These are phyloP conservation scores for Berkeleyomyces rouxiae DNA, from an alignment of 2,329 filamentous ascomycete species.

Conservation along the genomic window DNA sequence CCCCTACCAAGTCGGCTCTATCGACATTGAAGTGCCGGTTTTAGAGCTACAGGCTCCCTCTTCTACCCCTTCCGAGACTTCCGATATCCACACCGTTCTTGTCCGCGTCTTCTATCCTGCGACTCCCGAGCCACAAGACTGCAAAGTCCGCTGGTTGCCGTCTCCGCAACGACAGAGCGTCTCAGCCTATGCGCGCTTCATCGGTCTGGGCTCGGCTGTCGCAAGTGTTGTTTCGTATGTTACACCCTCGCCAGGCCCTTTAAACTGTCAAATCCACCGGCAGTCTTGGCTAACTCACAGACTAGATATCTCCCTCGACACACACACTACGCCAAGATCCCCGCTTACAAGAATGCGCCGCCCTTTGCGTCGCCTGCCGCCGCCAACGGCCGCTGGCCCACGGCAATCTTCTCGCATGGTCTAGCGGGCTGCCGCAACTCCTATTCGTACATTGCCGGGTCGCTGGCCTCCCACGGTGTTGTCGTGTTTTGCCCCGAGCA, in stretches of 20 bases:
- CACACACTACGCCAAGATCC: conserved; percentile 56
- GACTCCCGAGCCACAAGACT: conserved; percentile 34
- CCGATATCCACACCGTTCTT: conserved; percentile 52
- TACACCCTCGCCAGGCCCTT: neutral
- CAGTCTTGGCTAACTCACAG: neutral
- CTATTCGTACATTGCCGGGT: conserved; percentile 69
- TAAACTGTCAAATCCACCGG: too few species aligned
- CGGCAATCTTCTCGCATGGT: conserved; percentile 75
- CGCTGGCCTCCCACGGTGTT: conserved; percentile 63
- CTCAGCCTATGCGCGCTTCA: conserved; percentile 58
- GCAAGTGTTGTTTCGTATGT: conserved; percentile 45
- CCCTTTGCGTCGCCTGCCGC: conserved; percentile 36
- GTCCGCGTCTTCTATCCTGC: conserved; percentile 75
- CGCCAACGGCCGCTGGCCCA: conserved; percentile 48
- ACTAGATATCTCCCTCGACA: conserved; percentile 50
- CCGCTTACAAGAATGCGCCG: conserved; percentile 51
- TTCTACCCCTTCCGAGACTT: conserved; percentile 34
- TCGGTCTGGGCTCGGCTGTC: conserved; percentile 45
- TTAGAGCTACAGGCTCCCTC: conserved; percentile 39
- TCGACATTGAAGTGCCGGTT: conserved; percentile 66
- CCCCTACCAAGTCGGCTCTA: conserved; percentile 60
- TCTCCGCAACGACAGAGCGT: conserved; percentile 59
- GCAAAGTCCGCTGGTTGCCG: conserved; percentile 56
- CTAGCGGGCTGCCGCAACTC: conserved; percentile 66
- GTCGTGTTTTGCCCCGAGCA: conserved; percentile 72